Base-by-base conservation (phyloP, 169 alveolate species). In the Eimeria praecox region DNA sequence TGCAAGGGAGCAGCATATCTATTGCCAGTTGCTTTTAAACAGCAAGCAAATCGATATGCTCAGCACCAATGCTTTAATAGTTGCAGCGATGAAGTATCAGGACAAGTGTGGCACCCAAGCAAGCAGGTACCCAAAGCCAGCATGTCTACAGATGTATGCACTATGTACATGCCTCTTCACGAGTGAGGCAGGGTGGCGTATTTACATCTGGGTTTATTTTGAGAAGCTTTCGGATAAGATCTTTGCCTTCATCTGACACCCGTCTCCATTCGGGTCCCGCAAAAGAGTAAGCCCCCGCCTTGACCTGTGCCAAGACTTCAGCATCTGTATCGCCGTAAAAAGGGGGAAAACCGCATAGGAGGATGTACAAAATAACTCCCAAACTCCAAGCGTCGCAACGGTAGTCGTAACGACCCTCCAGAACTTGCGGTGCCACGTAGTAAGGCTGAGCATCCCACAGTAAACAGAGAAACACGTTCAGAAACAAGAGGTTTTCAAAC, bases 321-420 rank as follows among this genome's bases (percentile, higher is more conserved):
- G 90, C 64, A 49, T 98, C 99, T 3, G 98, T 97, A 62, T 98
- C 98, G 3, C 99, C 99, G 71, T 97, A 96, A 92, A 98, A 98
- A 16, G 99, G 99, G 16, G 99, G 99, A 64, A 96, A 98, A 2
- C 99, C 99, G 90, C 98, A 97, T 64, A 99, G 97, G 92, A 98
- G 95, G 46, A 98, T 97, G 97, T 98, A 98, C 97, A 98, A 88
- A 59, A 98, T 98, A 33, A 98, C 99, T 27, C 99, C 99, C 73
- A 99, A 98, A 71, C 98, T 97, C 99, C 99, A 98, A 49, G 98
- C 97, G 96, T 99, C 99, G 96, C 99, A 98, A 82, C 96, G 96
- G 96, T 98, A 98, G 90, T 98, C 98, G 95, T 99, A 99, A 69
- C 98, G 97, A 22, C 99, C 99, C 92, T 97, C 97, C 42, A 99